Conservation (phyloP, 2,329 filamentous ascomycete species). For the Reticulascus tulasneorum region DNA sequence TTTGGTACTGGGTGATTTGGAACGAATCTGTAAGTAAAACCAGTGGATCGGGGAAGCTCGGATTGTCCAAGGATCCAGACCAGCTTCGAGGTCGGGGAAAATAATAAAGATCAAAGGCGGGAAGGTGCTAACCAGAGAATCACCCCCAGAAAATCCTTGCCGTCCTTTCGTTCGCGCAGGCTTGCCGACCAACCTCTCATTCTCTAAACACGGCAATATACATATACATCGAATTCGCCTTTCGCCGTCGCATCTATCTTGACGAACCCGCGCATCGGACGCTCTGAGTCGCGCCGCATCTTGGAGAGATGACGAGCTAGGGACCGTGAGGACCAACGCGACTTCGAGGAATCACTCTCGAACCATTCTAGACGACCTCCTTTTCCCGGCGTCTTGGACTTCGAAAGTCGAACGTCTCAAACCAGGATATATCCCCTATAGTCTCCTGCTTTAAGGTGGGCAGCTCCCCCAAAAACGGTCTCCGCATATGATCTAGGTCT, state of each 20-base stretch:
- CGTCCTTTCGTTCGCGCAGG: conserved; percentile 2
- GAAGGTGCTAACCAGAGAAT: conserved; percentile 10
- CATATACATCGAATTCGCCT: conserved; percentile 4
- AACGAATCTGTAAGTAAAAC: no score
- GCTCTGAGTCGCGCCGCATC: conserved; percentile 7
- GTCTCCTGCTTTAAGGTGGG: conserved; percentile 7
- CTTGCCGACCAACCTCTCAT: conserved; percentile 7
- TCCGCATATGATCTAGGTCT: no score
- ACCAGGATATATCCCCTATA: conserved; percentile 7
- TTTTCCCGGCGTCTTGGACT: conserved; percentile 3
- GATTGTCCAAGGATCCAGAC: no score
- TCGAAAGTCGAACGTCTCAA: conserved; percentile 9
- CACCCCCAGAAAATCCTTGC: conserved; percentile 3
- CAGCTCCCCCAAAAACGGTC: conserved; percentile 6
- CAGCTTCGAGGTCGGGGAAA: no score
- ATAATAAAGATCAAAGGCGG: conserved; percentile 6
- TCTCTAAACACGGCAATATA: conserved; percentile 1
- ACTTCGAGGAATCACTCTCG: background rate
- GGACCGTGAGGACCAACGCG: no score
- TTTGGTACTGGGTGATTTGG: no score
- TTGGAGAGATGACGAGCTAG: conserved; percentile 9
- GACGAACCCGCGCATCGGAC: no score
- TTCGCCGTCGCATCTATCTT: no score
- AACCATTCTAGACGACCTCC: conserved; percentile 6
- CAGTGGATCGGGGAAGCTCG: no score